Evolutionary conservation across 495 filamentous ascomycete genomes (phyloP).

Genomic region (Neurospora sp.): DNA sequence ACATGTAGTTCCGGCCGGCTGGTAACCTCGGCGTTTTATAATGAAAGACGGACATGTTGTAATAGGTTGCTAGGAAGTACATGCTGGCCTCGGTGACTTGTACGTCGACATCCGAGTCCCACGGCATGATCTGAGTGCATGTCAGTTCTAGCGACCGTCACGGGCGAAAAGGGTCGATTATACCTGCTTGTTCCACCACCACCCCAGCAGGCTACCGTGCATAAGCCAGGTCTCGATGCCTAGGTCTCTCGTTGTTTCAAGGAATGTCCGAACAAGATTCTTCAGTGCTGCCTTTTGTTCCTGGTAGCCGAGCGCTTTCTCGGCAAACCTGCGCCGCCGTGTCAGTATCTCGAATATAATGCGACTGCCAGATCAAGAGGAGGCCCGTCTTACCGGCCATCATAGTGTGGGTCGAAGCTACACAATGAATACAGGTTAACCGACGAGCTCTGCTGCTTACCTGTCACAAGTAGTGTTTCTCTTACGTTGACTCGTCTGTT

Average conservation of each 20-base stretch:
- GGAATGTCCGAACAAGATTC: constrained; percentile 56
- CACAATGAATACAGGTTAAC: neutral
- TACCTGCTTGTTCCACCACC: constrained; percentile 26
- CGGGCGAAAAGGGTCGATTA: neutral
- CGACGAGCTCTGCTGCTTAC: neutral
- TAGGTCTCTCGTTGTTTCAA: constrained; percentile 47
- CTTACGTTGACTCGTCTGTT: constrained; percentile 48
- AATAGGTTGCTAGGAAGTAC: constrained; percentile 50
- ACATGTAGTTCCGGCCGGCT: constrained; percentile 46
- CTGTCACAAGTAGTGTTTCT: constrained; percentile 3
- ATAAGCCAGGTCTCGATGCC: constrained; percentile 22
- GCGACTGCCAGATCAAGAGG: neutral
- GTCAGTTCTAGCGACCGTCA: neutral
- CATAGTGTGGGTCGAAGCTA: constrained; percentile 54
- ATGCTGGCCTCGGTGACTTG: constrained; percentile 58
- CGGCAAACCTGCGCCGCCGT: constrained; percentile 36
- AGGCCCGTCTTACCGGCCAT: constrained; percentile 39
- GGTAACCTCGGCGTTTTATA: constrained; percentile 38
- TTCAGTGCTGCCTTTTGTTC: constrained; percentile 34
- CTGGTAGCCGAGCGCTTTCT: constrained; percentile 32
- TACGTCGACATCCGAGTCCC: constrained; percentile 67
- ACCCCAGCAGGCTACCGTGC: constrained; percentile 19
- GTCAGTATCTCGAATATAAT: neutral
- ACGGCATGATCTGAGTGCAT: constrained; percentile 48
- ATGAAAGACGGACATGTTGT: constrained; percentile 53